Conservation (phyloP, 345 rosid genomes). For the Rhodamnia argentea region DNA sequence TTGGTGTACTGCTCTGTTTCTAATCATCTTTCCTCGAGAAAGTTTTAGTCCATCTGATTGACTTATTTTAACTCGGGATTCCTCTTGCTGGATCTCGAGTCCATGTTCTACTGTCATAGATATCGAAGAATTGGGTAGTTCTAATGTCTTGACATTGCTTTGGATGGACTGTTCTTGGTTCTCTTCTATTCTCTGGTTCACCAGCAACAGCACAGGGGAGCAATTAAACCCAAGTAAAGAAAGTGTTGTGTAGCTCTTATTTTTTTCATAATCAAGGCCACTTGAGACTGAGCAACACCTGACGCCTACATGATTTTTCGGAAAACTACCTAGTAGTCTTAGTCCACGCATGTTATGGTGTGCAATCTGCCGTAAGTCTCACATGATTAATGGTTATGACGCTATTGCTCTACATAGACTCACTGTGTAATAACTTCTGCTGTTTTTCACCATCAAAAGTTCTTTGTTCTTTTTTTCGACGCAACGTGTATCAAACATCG, state of each 20-base stretch:
- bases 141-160: not conserved
- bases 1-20: not conserved
- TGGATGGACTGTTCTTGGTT: not conserved
- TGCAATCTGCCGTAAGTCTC: not conserved
- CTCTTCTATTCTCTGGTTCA: not conserved
- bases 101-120: not conserved
- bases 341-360: not conserved
- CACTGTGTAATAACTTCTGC: not conserved
- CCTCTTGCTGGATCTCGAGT: not conserved
- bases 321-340: not conserved
- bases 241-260: not conserved
- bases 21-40: not conserved
- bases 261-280: not conserved
- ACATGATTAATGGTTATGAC: not conserved
- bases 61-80: not conserved
- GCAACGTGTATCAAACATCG: not conserved
- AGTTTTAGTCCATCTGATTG: not conserved
- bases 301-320: not conserved
- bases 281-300: not conserved
- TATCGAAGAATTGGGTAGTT: not conserved
- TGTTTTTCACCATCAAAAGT: not conserved
- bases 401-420: not conserved
- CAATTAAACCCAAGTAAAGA: not conserved
- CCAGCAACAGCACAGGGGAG: not conserved
- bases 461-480: not conserved